Evolutionary conservation across 345 rosid genomes (phyloP), one percentile per base, ranked within the genome.

Genomic region (Arabidopsis arenosa): DNA sequence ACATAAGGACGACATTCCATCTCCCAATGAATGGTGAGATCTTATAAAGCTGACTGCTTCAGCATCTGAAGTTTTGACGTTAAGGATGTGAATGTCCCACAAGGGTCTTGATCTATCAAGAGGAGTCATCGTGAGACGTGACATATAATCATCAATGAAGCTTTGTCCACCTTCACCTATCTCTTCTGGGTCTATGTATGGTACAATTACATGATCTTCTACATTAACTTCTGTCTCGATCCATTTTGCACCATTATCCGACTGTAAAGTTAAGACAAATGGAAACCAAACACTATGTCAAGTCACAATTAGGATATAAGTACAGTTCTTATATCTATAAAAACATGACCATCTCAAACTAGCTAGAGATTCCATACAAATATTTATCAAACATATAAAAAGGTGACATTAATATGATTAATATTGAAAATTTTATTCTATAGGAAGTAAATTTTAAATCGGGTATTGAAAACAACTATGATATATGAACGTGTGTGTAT

Each of bases 21-120:
- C 89, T 1, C 94, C 90, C 0, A 91, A n/a, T 0, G 89, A 85
- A 79, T 91, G 94, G 81, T 87, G 94, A 56, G 82, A 32, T 59
- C 90, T 64, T 53, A 80, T 58, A 21, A 88, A 65, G 32, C 49
- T 33, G 1, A 80, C 37, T 0, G 96, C 84, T 79, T 88, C 89
- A 2, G 97, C 93, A 32, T 91, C 90, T 0, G 82, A 77, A 13
- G 91, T 90, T 73, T 69, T 85, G 26, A 89, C 61, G 69, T 93
- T 89, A 6, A 93, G 87, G 60, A 93, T 66, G 72, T 91, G 98
- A 32, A 93, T 74, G 63, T 93, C 93, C 97, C 98, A 93, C 12
- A 89, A 68, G 3, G 97, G 98, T 69, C 82, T 85, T 10, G 92
- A 82, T 59, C 48, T n/a, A 75, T 91, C 89, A 55, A 91, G 40